Percentiles rank a stretch among this genome's conserved stretches.
Conservation (phyloP, 495 filamentous ascomycete species). For the Trichocladium antarcticum region DNA sequence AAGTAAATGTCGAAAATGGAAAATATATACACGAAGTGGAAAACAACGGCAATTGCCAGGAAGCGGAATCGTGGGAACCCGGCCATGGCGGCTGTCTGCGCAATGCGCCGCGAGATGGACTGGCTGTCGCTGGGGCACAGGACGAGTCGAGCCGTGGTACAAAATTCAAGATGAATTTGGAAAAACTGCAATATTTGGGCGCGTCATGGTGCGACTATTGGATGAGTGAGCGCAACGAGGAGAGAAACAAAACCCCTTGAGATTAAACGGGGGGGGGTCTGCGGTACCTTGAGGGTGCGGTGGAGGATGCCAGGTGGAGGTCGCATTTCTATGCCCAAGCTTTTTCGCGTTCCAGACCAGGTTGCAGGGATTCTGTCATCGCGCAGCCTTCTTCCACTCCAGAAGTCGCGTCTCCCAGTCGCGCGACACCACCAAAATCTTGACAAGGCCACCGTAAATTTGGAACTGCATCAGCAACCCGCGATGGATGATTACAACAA, state of each 20-base stretch:
- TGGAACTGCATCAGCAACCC: neutral
- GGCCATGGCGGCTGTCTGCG: conserved; percentile 46
- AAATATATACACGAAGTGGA: conserved; percentile 88
- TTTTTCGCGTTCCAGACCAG: neutral
- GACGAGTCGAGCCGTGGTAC: neutral
- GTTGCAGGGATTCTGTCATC: conserved; percentile 18
- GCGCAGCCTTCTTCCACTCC: conserved; percentile 9
- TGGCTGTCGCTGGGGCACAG: neutral
- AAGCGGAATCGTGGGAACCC: conserved; percentile 78
- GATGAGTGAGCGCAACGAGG: no score
- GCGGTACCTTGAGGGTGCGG: no score
- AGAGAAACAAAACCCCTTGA: conserved; percentile 5
- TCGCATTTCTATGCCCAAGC: neutral
- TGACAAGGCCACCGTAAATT: neutral
- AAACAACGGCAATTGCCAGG: conserved; percentile 79
- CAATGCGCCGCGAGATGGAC: conserved; percentile 6
- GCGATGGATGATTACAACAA: conserved; percentile 51
- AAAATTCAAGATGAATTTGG: neutral
- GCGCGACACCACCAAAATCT: neutral
- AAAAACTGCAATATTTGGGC: neutral
- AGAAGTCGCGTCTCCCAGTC: conserved; percentile 2
- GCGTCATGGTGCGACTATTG: conserved; percentile 10
- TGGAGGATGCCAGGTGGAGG: no score
- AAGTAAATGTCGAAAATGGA: conserved; percentile 99
- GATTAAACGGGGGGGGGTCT: no score